Conservation (phyloP, 2,329 filamentous ascomycete species). For the Chaetomiaceae sp. region DNA sequence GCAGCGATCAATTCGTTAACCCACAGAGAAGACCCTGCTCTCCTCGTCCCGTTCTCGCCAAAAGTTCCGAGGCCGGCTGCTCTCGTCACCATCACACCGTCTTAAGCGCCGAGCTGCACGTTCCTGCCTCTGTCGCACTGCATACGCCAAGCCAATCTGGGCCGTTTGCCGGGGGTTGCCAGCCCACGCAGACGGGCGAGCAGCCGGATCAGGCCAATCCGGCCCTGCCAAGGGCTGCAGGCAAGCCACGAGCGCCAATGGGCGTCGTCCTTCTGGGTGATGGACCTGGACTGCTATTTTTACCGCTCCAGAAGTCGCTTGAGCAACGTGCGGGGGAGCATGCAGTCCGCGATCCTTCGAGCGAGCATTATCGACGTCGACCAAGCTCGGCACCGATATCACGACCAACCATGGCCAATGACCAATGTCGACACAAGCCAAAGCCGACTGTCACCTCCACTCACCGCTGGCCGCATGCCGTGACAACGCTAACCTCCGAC, state of each 20-base stretch:
- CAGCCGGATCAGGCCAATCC: slow-evolving; percentile 11
- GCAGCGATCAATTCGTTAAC: too few relatives aligned
- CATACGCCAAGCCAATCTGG: slow-evolving; percentile 14
- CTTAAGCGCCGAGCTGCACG: slow-evolving; percentile 18
- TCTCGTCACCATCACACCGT: neutral
- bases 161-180: neutral
- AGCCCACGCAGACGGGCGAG: slow-evolving; percentile 1
- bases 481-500: neutral
- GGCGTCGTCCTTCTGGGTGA: neutral
- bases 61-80: too few relatives aligned
- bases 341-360: slow-evolving; percentile 4
- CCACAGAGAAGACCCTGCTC: too few relatives aligned
- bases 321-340: slow-evolving; percentile 2
- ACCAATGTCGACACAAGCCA: neutral
- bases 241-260: slow-evolving; percentile 11
- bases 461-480: slow-evolving; percentile 4
- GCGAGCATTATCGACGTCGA: neutral
- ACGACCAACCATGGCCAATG: slow-evolving; percentile 6
- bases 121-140: slow-evolving; percentile 6
- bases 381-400: neutral
- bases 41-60: too few relatives aligned
- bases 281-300: slow-evolving; percentile 15
- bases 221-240: slow-evolving; percentile 2
- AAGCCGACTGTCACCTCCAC: neutral
- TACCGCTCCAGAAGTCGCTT: neutral